A percentile compares a stretch with the other conserved stretches of the same genome.
These are phyloP conservation scores for Carex parvula DNA, from an alignment of 176 grass and related monocot genomes.

Conservation along the genomic window DNA sequence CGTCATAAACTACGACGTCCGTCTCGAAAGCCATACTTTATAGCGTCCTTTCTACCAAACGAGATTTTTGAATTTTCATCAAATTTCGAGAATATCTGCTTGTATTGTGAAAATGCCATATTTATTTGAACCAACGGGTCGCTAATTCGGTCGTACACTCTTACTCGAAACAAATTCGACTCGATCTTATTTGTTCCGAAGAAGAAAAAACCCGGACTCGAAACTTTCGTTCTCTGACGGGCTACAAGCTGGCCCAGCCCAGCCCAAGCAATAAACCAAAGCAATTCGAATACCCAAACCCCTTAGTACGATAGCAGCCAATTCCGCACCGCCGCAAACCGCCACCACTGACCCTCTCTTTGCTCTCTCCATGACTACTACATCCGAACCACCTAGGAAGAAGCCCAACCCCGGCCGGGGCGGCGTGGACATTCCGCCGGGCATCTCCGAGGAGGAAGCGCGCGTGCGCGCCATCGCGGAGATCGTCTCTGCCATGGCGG, in stretches of 20 bases:
- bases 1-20: too few species aligned
- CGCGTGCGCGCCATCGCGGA: constrained; percentile 90
- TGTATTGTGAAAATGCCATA: too few species aligned
- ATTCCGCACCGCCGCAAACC: neutral
- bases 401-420: constrained; percentile 83
- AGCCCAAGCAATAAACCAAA: neutral
- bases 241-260: neutral
- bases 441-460: constrained; percentile 85
- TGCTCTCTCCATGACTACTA: constrained; percentile 18
- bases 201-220: neutral
- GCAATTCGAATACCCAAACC: neutral
- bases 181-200: too few species aligned
- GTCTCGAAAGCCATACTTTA: too few species aligned
- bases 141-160: too few species aligned
- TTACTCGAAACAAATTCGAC: too few species aligned
- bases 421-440: constrained; percentile 58
- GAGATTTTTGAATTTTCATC: too few species aligned
- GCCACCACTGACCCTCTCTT: constrained; percentile 8
- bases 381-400: constrained; percentile 46
- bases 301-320: neutral
- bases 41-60: too few species aligned
- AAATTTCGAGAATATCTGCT: too few species aligned
- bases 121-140: too few species aligned
- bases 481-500: constrained; percentile 95
- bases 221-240: neutral